Evolutionary conservation across 352 stramenopile genomes (phyloP).

Genomic region (Phytophthora palmivora): DNA sequence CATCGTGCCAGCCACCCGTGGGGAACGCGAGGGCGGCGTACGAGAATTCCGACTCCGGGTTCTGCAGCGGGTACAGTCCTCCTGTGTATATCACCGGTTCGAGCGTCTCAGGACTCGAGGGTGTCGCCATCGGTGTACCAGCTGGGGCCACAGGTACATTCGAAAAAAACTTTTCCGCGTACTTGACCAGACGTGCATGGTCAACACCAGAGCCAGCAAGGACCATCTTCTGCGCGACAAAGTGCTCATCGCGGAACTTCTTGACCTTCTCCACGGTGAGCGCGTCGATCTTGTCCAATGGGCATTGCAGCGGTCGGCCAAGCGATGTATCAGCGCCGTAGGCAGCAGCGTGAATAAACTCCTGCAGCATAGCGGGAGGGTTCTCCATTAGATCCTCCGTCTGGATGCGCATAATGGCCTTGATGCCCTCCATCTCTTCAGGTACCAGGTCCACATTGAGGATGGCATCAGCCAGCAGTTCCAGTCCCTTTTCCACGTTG

Average conservation of each 20-base stretch:
- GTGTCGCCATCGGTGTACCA: conserved; percentile 23
- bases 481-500: conserved; percentile 91
- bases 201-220: conserved; percentile 94
- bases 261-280: conserved; percentile 79
- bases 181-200: conserved; percentile 93
- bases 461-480: conserved; percentile 92
- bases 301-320: conserved; percentile 83
- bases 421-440: conserved; percentile 93
- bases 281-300: conserved; percentile 78
- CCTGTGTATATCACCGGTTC: conserved; percentile 70
- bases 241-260: conserved; percentile 77
- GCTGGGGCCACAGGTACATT: conserved; percentile 42
- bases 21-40: conserved; percentile 97
- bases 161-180: conserved; percentile 92
- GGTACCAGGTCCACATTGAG: conserved; percentile 77
- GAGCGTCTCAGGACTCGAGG: conserved; percentile 47
- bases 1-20: conserved; percentile 96
- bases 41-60: conserved; percentile 80
- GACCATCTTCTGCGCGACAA: conserved; percentile 92
- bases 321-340: conserved; percentile 80
- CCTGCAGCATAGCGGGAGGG: conserved; percentile 79
- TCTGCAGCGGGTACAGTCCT: conserved; percentile 69
- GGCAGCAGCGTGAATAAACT: conserved; percentile 90
- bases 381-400: conserved; percentile 93
- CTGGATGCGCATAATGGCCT: conserved; percentile 95